Conservation (phyloP, 768 basidiomycete species). For the Leucocoprinus sp. region DNA sequence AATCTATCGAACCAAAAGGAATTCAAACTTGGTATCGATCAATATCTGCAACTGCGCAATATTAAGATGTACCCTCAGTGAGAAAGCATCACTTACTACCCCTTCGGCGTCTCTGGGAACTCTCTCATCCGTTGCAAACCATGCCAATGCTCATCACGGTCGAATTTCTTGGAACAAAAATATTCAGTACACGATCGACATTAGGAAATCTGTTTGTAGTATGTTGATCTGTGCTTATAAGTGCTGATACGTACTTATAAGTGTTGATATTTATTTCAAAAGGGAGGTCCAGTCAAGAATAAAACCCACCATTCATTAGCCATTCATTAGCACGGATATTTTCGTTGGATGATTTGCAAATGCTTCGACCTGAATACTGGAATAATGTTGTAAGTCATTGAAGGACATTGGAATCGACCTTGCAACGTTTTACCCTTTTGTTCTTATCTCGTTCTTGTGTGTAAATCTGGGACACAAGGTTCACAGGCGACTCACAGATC, state of each 20-base stretch:
- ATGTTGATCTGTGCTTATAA: conserved; percentile 12
- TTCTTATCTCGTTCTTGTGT: conserved; percentile 29
- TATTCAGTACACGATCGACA: conserved; percentile 27
- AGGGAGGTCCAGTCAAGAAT: conserved; percentile 49
- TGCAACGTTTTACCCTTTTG: conserved; percentile 33
- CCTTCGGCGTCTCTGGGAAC: not conserved
- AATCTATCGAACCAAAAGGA: conserved; percentile 27
- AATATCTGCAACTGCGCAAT: not conserved
- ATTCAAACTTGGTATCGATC: conserved; percentile 17
- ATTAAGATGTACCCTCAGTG: not conserved
- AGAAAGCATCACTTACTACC: conserved; percentile 1
- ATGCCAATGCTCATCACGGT: not conserved
- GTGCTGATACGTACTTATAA: conserved; percentile 7
- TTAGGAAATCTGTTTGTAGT: conserved; percentile 67
- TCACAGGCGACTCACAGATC: conserved; percentile 17
- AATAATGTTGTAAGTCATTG: conserved; percentile 48
- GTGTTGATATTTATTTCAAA: conserved; percentile 48
- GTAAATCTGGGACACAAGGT: conserved; percentile 17
- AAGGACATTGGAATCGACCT: conserved; percentile 42
- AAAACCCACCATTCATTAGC: conserved; percentile 34
- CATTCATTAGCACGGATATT: conserved; percentile 43
- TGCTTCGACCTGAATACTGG: conserved; percentile 53
- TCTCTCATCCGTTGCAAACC: not conserved
- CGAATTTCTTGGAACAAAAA: conserved; percentile 24
- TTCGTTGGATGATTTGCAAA: conserved; percentile 70